Percentiles rank a stretch among this genome's conserved stretches.
phyloP scores from a whole-genome alignment of 768 basidiomycete species.

The Psilocybe sp. region DNA sequence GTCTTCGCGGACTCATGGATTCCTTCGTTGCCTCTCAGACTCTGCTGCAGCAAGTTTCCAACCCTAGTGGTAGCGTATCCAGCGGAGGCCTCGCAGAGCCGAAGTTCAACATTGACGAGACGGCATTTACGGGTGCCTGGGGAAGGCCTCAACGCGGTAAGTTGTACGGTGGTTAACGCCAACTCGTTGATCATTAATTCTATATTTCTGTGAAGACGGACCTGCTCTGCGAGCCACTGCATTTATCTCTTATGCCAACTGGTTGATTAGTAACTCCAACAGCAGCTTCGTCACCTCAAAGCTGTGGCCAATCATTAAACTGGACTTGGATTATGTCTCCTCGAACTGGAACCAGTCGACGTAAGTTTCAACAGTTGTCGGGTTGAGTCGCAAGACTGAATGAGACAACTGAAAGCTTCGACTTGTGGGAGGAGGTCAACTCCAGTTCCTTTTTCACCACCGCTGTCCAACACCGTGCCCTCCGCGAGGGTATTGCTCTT shows the following conservation, averaged over 20 bases:
- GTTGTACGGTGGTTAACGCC: too few relatives aligned
- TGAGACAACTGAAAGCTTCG: constrained; percentile 40
- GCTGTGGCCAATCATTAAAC: constrained; percentile 70
- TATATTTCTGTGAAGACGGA: constrained; percentile 40
- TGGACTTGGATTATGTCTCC: constrained; percentile 74
- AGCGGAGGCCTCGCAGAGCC: constrained; percentile 77
- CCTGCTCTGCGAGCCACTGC: constrained; percentile 75
- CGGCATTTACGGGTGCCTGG: constrained; percentile 58
- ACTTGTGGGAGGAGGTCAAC: constrained; percentile 68
- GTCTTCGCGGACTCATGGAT: constrained; percentile 51
- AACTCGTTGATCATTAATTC: too few relatives aligned
- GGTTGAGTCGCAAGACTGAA: not conserved
- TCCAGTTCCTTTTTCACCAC: constrained; percentile 78
- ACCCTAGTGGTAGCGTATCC: constrained; percentile 63
- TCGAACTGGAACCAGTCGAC: constrained; percentile 55
- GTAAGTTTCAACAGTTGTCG: not conserved
- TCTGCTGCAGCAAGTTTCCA: constrained; percentile 60
- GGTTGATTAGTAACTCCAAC: constrained; percentile 53
- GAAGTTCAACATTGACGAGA: constrained; percentile 67
- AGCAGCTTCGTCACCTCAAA: constrained; percentile 42
- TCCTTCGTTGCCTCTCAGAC: constrained; percentile 55
- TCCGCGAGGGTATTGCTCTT: constrained; percentile 63
- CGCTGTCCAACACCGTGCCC: constrained; percentile 67
- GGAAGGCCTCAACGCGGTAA: constrained; percentile 52
- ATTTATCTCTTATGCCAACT: constrained; percentile 70